Evolutionary conservation across 768 basidiomycete species (phyloP).

Genomic region (Boletus rubropictus): DNA sequence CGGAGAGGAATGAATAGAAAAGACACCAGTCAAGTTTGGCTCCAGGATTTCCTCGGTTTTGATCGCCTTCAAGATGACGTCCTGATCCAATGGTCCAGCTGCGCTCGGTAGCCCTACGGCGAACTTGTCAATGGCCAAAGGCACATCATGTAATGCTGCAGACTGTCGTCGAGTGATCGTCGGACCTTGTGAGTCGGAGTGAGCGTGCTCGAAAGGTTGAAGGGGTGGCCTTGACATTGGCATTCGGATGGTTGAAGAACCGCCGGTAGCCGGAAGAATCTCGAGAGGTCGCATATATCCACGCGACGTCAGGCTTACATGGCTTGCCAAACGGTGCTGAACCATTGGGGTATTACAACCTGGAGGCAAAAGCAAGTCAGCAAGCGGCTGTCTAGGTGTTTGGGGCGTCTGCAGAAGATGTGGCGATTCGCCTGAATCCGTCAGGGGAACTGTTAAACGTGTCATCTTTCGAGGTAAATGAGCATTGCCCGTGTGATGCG

Average conservation of each 20-base stretch:
- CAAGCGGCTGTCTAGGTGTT: slow-evolving; percentile 18
- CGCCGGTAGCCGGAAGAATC: neutral
- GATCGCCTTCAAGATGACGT: slow-evolving; percentile 6
- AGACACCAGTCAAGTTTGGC: slow-evolving; percentile 1
- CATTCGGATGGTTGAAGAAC: neutral
- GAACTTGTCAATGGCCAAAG: neutral
- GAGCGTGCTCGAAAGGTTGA: neutral
- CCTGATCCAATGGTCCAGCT: neutral
- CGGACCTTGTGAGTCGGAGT: neutral
- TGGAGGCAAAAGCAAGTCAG: slow-evolving; percentile 11
- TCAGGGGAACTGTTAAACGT: slow-evolving; percentile 4
- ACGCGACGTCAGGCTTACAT: neutral
- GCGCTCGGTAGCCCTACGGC: neutral
- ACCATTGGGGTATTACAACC: neutral
- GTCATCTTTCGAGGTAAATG: slow-evolving; percentile 9
- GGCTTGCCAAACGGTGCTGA: neutral
- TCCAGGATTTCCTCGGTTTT: slow-evolving; percentile 17
- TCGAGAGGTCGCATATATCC: slow-evolving; percentile 11
- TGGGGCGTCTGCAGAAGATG: slow-evolving; percentile 4
- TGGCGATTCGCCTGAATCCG: neutral
- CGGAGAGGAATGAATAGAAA: slow-evolving; percentile 17
- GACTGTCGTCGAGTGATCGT: neutral
- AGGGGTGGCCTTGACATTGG: neutral
- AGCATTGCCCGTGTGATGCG: neutral
- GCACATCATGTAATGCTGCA: neutral